Conservation (phyloP, 2,329 filamentous ascomycete species). For the Clarireedia monteithiana region DNA sequence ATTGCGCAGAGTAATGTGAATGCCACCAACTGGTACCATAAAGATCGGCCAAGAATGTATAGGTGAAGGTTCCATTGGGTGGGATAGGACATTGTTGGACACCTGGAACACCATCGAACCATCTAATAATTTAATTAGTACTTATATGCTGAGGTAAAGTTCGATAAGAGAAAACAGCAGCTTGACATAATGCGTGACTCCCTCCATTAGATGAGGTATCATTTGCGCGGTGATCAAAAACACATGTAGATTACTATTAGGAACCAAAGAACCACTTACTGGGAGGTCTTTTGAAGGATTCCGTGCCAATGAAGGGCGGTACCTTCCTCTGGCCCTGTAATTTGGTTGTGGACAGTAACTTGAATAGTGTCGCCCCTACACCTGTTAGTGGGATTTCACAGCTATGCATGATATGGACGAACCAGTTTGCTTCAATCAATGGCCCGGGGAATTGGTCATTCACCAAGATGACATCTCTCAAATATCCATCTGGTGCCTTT, state of each 20-base stretch:
- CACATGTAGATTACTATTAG: too few species aligned
- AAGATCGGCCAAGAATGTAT: conserved; percentile 17
- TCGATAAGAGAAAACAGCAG: too few species aligned
- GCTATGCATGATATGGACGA: not conserved
- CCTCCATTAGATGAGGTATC: too few species aligned
- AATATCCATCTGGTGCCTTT: conserved; percentile 32
- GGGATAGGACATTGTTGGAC: conserved; percentile 59
- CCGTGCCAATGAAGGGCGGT: conserved; percentile 40
- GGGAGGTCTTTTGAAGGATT: conserved; percentile 34
- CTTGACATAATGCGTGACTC: too few species aligned
- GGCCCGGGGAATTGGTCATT: conserved; percentile 30
- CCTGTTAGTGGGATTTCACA: not conserved
- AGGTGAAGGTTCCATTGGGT: conserved; percentile 31
- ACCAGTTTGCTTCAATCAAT: conserved; percentile 31
- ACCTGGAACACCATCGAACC: conserved; percentile 36
- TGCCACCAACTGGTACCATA: conserved; percentile 44
- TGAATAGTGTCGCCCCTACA: conserved; percentile 37
- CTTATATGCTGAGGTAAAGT: not conserved
- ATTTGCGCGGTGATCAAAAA: too few species aligned
- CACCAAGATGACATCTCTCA: conserved; percentile 43
- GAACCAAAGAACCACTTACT: conserved; percentile 4
- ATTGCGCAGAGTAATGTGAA: conserved; percentile 45
- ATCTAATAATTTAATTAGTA: conserved; percentile 14
- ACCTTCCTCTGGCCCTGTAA: conserved; percentile 35
- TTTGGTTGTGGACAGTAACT: conserved; percentile 62